Conservation (phyloP, 2,329 filamentous ascomycete species). For the Hypoxylon sp. region DNA sequence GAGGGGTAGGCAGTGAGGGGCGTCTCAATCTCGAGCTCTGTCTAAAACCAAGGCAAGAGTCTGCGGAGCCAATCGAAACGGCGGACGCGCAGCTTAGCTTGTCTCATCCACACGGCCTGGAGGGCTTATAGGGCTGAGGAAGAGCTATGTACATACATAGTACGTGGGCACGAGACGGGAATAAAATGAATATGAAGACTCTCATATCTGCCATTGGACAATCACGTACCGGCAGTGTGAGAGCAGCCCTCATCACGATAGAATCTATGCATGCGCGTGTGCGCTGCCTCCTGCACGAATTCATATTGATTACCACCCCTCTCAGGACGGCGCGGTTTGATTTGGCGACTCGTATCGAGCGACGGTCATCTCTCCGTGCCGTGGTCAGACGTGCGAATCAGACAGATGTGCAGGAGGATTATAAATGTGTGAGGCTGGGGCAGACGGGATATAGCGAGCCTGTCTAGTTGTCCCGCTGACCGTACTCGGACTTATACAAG, state of each 20-base stretch:
- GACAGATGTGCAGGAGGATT: background rate
- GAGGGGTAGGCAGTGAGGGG: conserved; percentile 8
- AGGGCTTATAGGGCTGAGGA: conserved; percentile 34
- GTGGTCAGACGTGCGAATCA: conserved; percentile 9
- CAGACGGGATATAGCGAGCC: background rate
- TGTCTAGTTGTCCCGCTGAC: background rate
- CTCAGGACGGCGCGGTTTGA: conserved; percentile 17
- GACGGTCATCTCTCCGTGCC: conserved; percentile 24
- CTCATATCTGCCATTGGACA: background rate
- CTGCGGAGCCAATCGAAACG: conserved; percentile 31
- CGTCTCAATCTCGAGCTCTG: conserved; percentile 19
- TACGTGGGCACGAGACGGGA: too few relatives aligned
- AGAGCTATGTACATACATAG: conserved; percentile 9
- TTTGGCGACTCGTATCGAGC: conserved; percentile 29
- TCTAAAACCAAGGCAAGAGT: conserved; percentile 22
- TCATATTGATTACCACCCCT: conserved; percentile 18
- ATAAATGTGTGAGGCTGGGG: background rate
- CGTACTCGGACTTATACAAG: background rate
- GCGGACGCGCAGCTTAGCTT: conserved; percentile 4
- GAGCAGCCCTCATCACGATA: background rate
- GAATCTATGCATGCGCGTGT: conserved; percentile 15
- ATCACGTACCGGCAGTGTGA: too few relatives aligned
- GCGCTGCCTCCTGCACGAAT: conserved; percentile 7
- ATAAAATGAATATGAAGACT: too few relatives aligned
- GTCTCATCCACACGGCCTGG: conserved; percentile 20